phyloP scores from a whole-genome alignment of 768 basidiomycete genomes.

The Trametes cingulata region DNA sequence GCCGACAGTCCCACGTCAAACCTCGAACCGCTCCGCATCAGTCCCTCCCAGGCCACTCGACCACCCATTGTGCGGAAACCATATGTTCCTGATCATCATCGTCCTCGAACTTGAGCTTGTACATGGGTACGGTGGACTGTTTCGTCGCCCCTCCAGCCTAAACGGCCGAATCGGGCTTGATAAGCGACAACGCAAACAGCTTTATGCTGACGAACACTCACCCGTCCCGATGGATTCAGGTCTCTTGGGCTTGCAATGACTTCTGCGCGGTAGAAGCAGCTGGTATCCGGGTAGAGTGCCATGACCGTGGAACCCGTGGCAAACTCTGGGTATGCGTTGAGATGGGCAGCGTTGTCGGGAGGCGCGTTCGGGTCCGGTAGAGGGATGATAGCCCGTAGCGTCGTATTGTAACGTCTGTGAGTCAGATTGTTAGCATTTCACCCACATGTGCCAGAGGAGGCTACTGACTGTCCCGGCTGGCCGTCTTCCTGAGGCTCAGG shows the following conservation, averaged over 20 bases:
- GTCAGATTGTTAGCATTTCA: background rate
- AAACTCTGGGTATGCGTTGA: slow-evolving; percentile 72
- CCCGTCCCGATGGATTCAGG: slow-evolving; percentile 38
- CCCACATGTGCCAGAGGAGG: background rate
- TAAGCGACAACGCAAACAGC: slow-evolving; percentile 29
- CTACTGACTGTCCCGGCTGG: slow-evolving; percentile 55
- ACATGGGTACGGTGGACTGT: slow-evolving; percentile 44
- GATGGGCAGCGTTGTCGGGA: slow-evolving; percentile 59
- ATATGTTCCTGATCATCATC: slow-evolving; percentile 82
- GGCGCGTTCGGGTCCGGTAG: slow-evolving; percentile 71
- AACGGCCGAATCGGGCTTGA: slow-evolving; percentile 7
- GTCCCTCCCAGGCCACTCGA: slow-evolving; percentile 68
- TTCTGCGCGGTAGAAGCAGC: slow-evolving; percentile 87
- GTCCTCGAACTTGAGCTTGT: slow-evolving; percentile 86
- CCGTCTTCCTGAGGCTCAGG: slow-evolving; percentile 83
- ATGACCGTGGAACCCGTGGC: slow-evolving; percentile 71
- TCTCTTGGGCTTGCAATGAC: slow-evolving; percentile 69
- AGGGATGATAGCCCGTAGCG: slow-evolving; percentile 71
- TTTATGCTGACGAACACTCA: slow-evolving; percentile 30
- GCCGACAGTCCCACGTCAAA: background rate
- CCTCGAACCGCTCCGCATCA: slow-evolving; percentile 10
- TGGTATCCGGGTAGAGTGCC: slow-evolving; percentile 90
- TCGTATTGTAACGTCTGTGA: slow-evolving; percentile 65
- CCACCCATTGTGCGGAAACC: slow-evolving; percentile 78
- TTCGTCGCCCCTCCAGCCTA: slow-evolving; percentile 22